These are phyloP conservation scores for Cordyceps tenuipes DNA, from an alignment of 2,329 filamentous ascomycete species.

Conservation along the genomic window DNA sequence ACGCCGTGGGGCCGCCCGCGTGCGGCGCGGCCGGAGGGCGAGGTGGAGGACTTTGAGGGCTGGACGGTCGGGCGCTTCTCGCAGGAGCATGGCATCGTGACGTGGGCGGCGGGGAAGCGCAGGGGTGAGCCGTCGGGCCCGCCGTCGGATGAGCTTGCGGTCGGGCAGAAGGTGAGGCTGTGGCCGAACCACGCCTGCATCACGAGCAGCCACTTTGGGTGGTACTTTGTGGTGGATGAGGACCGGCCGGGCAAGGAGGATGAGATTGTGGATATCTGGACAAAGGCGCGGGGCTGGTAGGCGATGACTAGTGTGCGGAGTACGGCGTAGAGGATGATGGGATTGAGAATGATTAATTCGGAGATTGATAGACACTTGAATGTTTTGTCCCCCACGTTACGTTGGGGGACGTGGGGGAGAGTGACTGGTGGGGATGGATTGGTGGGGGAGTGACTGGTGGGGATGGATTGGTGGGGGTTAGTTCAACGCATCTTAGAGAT, in stretches of 20 bases:
- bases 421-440: too few species aligned
- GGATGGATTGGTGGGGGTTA: too few species aligned
- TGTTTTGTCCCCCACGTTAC: too few species aligned
- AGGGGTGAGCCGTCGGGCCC: slow-evolving; percentile 20
- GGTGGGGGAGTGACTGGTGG: too few species aligned
- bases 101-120: slow-evolving; percentile 35
- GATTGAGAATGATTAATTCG: neutral
- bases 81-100: slow-evolving; percentile 70
- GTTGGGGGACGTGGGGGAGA: too few species aligned
- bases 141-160: slow-evolving; percentile 28
- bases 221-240: slow-evolving; percentile 67
- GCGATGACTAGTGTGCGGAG: neutral
- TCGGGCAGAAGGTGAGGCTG: slow-evolving; percentile 61
- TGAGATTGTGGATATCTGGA: slow-evolving; percentile 67
- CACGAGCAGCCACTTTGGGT: slow-evolving; percentile 60
- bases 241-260: slow-evolving; percentile 43
- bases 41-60: slow-evolving; percentile 33
- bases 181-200: slow-evolving; percentile 82
- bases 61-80: slow-evolving; percentile 66
- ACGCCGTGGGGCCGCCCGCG: slow-evolving; percentile 43
- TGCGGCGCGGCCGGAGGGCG: slow-evolving; percentile 19
- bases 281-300: slow-evolving; percentile 21
- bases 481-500: too few species aligned
- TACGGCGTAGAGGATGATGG: neutral
- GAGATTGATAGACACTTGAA: too few species aligned